phyloP scores from a whole-genome alignment of 2,329 filamentous ascomycete species.

The Fusarium albosuccineum region DNA sequence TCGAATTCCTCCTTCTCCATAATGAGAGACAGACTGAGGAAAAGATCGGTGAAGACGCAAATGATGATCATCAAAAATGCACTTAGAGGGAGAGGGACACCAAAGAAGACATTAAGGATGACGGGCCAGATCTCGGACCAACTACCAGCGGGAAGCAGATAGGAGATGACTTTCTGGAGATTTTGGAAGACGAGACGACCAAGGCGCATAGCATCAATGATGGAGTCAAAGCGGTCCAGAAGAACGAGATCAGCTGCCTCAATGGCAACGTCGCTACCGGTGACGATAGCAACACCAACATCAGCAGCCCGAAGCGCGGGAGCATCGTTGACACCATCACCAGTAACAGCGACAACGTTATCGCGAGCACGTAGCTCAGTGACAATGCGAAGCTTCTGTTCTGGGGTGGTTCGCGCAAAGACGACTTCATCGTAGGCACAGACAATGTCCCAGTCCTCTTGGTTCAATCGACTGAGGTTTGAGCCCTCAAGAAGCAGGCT shows the following conservation, averaged over 20 bases:
- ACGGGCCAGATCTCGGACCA: slow-evolving; percentile 71
- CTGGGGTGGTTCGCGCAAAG: slow-evolving; percentile 76
- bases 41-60: slow-evolving; percentile 68
- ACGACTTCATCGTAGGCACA: slow-evolving; percentile 71
- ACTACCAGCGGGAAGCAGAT: slow-evolving; percentile 64
- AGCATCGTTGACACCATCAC: slow-evolving; percentile 78
- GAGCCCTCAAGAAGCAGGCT: slow-evolving; percentile 66
- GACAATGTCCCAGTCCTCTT: slow-evolving; percentile 59
- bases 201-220: slow-evolving; percentile 72
- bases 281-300: slow-evolving; percentile 76
- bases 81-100: slow-evolving; percentile 56
- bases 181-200: slow-evolving; percentile 58
- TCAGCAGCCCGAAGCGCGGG: slow-evolving; percentile 75
- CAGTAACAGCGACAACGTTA: slow-evolving; percentile 78
- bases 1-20: slow-evolving; percentile 70
- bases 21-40: slow-evolving; percentile 63
- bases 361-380: slow-evolving; percentile 72
- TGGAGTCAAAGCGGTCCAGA: slow-evolving; percentile 78
- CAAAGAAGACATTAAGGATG: slow-evolving; percentile 67
- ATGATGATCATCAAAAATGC: slow-evolving; percentile 70
- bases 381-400: slow-evolving; percentile 80
- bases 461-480: slow-evolving; percentile 66
- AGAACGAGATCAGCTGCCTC: slow-evolving; percentile 74
- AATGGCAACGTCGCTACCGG: slow-evolving; percentile 75
- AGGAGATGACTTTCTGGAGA: slow-evolving; percentile 57